Percentiles rank a stretch among this genome's conserved stretches.
Evolutionary conservation across 768 basidiomycete genomes (phyloP).

Genomic region (Boletus sensibilis): DNA sequence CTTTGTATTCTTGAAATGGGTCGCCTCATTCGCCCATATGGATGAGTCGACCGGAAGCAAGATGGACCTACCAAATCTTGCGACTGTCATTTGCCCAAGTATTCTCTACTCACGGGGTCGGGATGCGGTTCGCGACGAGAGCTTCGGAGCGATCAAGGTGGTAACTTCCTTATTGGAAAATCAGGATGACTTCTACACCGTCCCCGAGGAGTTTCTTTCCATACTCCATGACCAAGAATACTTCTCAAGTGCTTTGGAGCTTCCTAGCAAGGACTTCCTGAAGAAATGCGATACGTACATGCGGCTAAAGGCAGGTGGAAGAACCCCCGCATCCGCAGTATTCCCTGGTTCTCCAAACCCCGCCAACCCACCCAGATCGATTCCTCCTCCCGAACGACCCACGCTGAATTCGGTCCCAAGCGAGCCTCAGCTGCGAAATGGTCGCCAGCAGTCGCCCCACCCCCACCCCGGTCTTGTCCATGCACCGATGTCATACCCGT

Average conservation of each 20-base stretch:
- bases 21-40: slow-evolving; percentile 97
- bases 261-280: slow-evolving; percentile 92
- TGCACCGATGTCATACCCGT: slow-evolving; percentile 45
- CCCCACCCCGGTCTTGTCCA: slow-evolving; percentile 40
- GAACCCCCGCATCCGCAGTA: slow-evolving; percentile 37
- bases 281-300: slow-evolving; percentile 95
- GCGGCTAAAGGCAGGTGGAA: slow-evolving; percentile 62
- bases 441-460: slow-evolving; percentile 41
- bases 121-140: slow-evolving; percentile 89
- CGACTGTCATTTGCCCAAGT: slow-evolving; percentile 97
- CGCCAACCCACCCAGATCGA: slow-evolving; percentile 21
- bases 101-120: slow-evolving; percentile 88
- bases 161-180: slow-evolving; percentile 84
- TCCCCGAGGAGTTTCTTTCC: slow-evolving; percentile 84
- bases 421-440: slow-evolving; percentile 38
- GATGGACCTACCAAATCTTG: slow-evolving; percentile 95
- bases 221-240: slow-evolving; percentile 92
- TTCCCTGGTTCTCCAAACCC: slow-evolving; percentile 30
- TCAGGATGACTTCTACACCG: slow-evolving; percentile 95
- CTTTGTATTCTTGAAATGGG: slow-evolving; percentile 99
- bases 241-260: slow-evolving; percentile 82
- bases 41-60: slow-evolving; percentile 97
- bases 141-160: slow-evolving; percentile 83
- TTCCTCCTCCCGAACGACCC: slow-evolving; percentile 48
- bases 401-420: slow-evolving; percentile 40